These are phyloP conservation scores for Pulveroboletus frians DNA, from an alignment of 768 basidiomycete genomes.

Conservation along the genomic window DNA sequence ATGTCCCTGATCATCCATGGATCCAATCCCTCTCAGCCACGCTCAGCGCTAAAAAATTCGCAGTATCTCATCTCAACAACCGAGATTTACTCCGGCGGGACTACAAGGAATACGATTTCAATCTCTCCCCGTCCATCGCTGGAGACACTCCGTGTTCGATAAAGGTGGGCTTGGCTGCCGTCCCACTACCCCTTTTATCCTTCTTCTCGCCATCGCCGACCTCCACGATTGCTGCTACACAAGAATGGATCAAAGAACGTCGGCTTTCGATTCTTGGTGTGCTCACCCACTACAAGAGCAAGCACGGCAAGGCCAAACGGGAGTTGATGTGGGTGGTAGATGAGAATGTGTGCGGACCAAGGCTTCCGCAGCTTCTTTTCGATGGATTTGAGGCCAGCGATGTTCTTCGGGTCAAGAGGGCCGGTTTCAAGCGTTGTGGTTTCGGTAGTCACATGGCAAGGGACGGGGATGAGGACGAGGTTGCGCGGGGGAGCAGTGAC, in stretches of 20 bases:
- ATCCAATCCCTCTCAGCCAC: constrained; percentile 50
- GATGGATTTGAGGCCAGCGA: constrained; percentile 52
- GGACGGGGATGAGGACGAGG: constrained; percentile 6
- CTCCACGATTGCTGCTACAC: constrained; percentile 18
- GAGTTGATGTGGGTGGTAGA: constrained; percentile 66
- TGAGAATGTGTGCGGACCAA: constrained; percentile 24
- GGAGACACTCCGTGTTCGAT: constrained; percentile 34
- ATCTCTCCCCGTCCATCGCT: constrained; percentile 31
- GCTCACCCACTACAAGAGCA: constrained; percentile 62
- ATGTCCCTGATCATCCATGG: constrained; percentile 35
- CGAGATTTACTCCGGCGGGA: constrained; percentile 87
- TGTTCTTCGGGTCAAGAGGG: constrained; percentile 48
- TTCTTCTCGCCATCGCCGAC: constrained; percentile 31
- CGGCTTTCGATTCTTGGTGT: constrained; percentile 68
- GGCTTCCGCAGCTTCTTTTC: constrained; percentile 43
- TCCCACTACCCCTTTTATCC: constrained; percentile 60
- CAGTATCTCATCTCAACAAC: constrained; percentile 61
- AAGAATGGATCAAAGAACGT: constrained; percentile 62
- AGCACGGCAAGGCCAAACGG: constrained; percentile 54
- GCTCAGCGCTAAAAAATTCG: constrained; percentile 49
- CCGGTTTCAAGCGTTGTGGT: constrained; percentile 19
- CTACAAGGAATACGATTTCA: constrained; percentile 80
- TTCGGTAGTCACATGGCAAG: constrained; percentile 3
- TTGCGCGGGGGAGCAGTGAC: constrained; percentile 4
- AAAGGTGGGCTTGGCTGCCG: constrained; percentile 74